These are phyloP conservation scores for Mortierella sp. DNA, from an alignment of 371 early-diverging fungal genomes.

Conservation along the genomic window DNA sequence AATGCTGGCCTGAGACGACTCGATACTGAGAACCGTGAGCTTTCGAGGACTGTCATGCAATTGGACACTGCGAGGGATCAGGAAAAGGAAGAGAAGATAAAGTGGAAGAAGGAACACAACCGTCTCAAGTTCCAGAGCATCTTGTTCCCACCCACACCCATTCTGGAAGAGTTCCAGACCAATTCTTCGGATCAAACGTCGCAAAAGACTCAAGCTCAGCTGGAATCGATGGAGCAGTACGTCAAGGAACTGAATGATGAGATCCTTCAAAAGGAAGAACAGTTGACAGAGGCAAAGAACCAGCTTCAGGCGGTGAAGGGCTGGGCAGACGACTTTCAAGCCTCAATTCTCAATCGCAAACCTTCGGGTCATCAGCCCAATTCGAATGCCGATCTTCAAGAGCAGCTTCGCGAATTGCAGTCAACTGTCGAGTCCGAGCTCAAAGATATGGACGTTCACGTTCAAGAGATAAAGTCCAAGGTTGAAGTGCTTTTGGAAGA, in stretches of 20 bases:
- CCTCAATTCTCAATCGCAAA: slow-evolving; percentile 3
- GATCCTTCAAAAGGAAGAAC: slow-evolving; percentile 30
- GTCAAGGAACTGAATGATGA: slow-evolving; percentile 37
- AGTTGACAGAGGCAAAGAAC: slow-evolving; percentile 1
- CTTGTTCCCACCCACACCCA: slow-evolving; percentile 13
- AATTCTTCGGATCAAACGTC: background rate
- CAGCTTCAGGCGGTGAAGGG: slow-evolving; percentile 10
- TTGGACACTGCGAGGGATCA: slow-evolving; percentile 26
- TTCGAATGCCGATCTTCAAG: slow-evolving; percentile 1
- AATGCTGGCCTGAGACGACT: slow-evolving; percentile 38
- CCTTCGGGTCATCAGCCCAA: background rate
- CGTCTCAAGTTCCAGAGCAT: slow-evolving; percentile 48
- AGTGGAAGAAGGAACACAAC: slow-evolving; percentile 43
- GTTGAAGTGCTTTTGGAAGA: slow-evolving; percentile 16
- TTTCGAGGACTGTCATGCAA: slow-evolving; percentile 32
- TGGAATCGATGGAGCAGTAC: slow-evolving; percentile 30
- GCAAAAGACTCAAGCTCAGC: slow-evolving; percentile 5
- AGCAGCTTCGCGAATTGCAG: slow-evolving; percentile 18
- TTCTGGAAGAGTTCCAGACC: background rate
- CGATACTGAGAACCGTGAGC: slow-evolving; percentile 44
- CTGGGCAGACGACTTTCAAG: slow-evolving; percentile 31
- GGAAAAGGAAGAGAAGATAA: slow-evolving; percentile 43
- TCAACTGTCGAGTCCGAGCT: slow-evolving; percentile 24
- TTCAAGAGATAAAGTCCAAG: slow-evolving; percentile 7
- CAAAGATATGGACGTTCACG: slow-evolving; percentile 18